These are phyloP conservation scores for Trametes cubensis DNA, from an alignment of 768 basidiomycete species.

Conservation along the genomic window DNA sequence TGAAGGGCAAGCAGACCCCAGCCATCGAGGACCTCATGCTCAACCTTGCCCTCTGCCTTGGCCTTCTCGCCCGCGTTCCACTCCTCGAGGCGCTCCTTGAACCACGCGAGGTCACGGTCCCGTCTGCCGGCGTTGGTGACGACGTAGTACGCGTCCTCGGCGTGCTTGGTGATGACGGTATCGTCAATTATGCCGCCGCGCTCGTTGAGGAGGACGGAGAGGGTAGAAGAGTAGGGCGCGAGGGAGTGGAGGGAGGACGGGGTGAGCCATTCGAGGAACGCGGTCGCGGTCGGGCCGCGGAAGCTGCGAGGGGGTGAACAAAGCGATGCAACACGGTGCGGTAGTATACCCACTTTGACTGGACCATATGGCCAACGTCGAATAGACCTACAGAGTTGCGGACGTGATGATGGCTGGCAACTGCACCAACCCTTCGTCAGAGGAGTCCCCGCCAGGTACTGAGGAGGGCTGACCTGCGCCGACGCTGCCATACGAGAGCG, in stretches of 20 bases:
- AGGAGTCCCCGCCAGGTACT: not conserved
- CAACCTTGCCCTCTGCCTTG: constrained; percentile 60
- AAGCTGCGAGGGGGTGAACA: constrained; percentile 55
- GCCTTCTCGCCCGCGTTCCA: constrained; percentile 72
- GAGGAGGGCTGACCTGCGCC: constrained; percentile 64
- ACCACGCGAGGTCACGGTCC: constrained; percentile 80
- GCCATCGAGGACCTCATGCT: constrained; percentile 76
- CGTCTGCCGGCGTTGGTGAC: constrained; percentile 95
- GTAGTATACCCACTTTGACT: constrained; percentile 65
- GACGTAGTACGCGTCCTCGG: constrained; percentile 80
- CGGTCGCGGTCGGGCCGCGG: constrained; percentile 73
- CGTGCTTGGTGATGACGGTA: constrained; percentile 87
- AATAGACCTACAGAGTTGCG: constrained; percentile 84
- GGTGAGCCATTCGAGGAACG: constrained; percentile 87
- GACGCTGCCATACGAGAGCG: constrained; percentile 78
- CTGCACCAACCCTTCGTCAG: constrained; percentile 41
- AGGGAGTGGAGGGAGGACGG: constrained; percentile 78
- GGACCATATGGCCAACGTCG: constrained; percentile 99
- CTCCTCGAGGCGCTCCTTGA: constrained; percentile 62
- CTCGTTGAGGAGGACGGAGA: constrained; percentile 89
- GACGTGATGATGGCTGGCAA: constrained; percentile 88
- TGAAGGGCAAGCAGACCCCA: constrained; percentile 93
- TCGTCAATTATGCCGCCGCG: constrained; percentile 96
- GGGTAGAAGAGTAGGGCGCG: constrained; percentile 74
- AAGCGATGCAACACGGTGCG: too few species aligned